Base-by-base conservation (phyloP, 768 basidiomycete species). In the Boletellus sp. region DNA sequence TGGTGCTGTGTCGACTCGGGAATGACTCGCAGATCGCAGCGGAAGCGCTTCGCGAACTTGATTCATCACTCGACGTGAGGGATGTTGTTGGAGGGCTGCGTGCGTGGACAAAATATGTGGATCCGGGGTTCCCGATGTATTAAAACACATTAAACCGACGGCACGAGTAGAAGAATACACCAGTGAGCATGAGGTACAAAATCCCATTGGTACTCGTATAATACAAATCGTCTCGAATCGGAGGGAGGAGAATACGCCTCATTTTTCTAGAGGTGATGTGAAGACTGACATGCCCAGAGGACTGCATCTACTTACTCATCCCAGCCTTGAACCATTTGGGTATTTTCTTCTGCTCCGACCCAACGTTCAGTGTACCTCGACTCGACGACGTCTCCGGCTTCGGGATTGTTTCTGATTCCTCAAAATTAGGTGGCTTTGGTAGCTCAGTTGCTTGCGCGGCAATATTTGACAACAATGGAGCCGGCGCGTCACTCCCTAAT, bases 1-100 rank as follows among this genome's bases (percentile, higher is more conserved):
- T 83, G 52, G 71, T 96, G 16, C 68, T 96, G 23, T 98, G 94
- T 68, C 78, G 91, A 26, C 73, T 92, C 19, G 94, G 95, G 5
- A 98, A 97, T 61, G 95, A 97, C 66, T 95, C 92, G 1, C 90
- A 92, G 65, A 78, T 90, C 17, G 95, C 94, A 26, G 93, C 83
- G 0, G 74, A 82, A 32, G 71, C 69, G 8, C 58, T 62, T 42
- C 59, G 53, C 19, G 65, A 60, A 40, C n/a, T 55, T 8, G 52
- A 51, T 31, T 57, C 61, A 13, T 60, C 45, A 3, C 52, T 62
- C 6, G 58, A 71, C 32, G 71, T 88, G 16, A 79, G 72, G 58
- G 87, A 95, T 67, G 75, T 94, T 4, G 72, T 89, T 8, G 94
- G 94, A 19, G 94, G 94, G 1, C 69, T 96, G 42, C 70, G 75